A percentile compares a stretch with the other conserved stretches of the same genome.
phyloP scores from a whole-genome alignment of 1,284 basidiomycete genomes.

The Kwoniella shivajii region DNA sequence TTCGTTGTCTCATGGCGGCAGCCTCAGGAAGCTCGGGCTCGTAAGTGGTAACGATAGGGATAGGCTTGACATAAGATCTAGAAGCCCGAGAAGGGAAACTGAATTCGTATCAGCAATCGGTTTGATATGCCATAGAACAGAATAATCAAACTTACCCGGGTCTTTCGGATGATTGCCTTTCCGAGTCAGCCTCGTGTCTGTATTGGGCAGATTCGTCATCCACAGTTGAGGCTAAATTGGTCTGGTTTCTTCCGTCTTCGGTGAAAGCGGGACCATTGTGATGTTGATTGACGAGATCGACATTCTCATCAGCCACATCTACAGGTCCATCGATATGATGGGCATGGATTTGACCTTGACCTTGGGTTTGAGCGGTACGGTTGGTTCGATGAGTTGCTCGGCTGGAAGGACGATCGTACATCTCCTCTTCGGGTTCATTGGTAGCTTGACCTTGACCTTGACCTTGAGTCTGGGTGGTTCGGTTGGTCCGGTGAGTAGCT shows the following conservation, averaged over 20 bases:
- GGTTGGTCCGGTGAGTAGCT: slow-evolving; percentile 16
- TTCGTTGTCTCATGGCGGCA: slow-evolving; percentile 21
- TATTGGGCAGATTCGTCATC: slow-evolving; percentile 12
- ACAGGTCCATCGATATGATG: too few species aligned
- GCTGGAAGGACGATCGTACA: too few species aligned
- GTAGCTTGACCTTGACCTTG: too few species aligned
- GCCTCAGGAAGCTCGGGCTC: slow-evolving; percentile 28
- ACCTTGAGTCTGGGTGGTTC: slow-evolving; percentile 3
- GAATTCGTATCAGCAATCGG: neutral
- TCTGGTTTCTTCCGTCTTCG: slow-evolving; percentile 3
- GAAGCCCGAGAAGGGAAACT: slow-evolving; percentile 34
- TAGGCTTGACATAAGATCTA: slow-evolving; percentile 47
- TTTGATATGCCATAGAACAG: neutral
- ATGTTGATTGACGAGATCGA: too few species aligned
- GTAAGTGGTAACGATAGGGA: slow-evolving; percentile 46
- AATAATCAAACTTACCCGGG: slow-evolving; percentile 12
- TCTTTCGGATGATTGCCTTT: too few species aligned
- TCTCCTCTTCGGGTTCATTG: neutral
- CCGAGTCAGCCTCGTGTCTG: slow-evolving; percentile 5
- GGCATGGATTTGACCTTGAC: too few species aligned
- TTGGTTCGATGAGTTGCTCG: too few species aligned
- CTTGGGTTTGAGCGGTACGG: too few species aligned
- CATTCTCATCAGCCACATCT: too few species aligned
- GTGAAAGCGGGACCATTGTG: neutral
- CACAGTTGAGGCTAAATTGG: slow-evolving; percentile 7